Conservation (phyloP, 2,329 filamentous ascomycete species). For the Neurospora crassa region DNA sequence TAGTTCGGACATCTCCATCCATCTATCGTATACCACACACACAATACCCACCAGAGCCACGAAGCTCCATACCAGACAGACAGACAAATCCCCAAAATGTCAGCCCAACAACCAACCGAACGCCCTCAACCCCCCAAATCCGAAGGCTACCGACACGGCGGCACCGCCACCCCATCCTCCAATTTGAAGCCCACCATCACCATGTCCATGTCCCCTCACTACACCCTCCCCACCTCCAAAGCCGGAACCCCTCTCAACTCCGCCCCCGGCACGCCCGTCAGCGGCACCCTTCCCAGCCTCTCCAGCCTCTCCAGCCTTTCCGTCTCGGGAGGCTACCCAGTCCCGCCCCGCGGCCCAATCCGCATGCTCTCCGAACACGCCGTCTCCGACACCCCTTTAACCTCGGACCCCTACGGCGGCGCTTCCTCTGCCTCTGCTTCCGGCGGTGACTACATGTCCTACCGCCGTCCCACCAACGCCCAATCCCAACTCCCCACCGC, state of each 20-base stretch:
- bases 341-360: constrained; percentile 8
- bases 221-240: background rate
- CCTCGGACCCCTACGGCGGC: background rate
- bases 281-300: background rate
- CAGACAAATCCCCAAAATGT: background rate
- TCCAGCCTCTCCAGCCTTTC: background rate
- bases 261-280: background rate
- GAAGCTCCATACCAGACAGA: background rate
- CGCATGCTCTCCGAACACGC: constrained; percentile 15
- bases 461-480: constrained; percentile 1
- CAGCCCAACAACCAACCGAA: background rate
- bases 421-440: background rate
- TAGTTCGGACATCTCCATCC: background rate
- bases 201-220: too few relatives aligned
- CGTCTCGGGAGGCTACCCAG: background rate
- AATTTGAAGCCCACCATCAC: background rate
- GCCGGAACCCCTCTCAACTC: background rate
- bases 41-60: background rate
- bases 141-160: background rate
- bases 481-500: background rate
- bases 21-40: background rate
- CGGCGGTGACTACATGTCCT: constrained; percentile 7
- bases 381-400: constrained; percentile 14
- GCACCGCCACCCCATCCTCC: background rate
- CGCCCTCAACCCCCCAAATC: background rate